phyloP scores from a whole-genome alignment of 495 filamentous ascomycete genomes.

The Chaetomium cochliodes region DNA sequence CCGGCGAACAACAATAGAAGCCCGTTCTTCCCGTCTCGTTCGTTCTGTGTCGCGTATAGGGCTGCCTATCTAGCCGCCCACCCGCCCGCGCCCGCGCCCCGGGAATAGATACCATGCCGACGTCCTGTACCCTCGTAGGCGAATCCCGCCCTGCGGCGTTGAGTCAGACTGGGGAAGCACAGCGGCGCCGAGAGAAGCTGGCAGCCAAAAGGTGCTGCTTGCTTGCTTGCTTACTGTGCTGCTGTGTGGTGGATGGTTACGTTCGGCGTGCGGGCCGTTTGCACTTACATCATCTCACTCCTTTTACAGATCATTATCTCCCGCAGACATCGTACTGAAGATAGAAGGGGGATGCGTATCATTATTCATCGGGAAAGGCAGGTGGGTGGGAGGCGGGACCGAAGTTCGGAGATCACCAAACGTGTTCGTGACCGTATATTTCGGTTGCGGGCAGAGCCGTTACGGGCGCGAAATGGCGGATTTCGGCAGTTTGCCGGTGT shows the following conservation, averaged over 20 bases:
- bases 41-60: conserved; percentile 5
- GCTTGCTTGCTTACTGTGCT: no score
- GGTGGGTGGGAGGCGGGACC: not conserved
- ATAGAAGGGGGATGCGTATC: not conserved
- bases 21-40: no score
- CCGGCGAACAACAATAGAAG: no score
- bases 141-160: not conserved
- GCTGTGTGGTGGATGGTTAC: no score
- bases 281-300: not conserved
- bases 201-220: no score
- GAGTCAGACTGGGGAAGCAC: conserved; percentile 18
- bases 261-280: no score
- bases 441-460: conserved; percentile 8
- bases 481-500: conserved; percentile 16
- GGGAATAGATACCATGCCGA: conserved; percentile 7
- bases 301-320: not conserved
- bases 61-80: conserved; percentile 12
- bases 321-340: not conserved
- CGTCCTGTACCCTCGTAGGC: no score
- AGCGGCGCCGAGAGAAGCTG: not conserved
- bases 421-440: not conserved
- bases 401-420: not conserved
- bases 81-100: no score
- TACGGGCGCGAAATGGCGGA: not conserved
- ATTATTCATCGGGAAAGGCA: conserved; percentile 3